Evolutionary conservation across 75 land plant species (phyloP), one percentile per base, ranked within the genome.

Genomic region (Pinus taeda): DNA sequence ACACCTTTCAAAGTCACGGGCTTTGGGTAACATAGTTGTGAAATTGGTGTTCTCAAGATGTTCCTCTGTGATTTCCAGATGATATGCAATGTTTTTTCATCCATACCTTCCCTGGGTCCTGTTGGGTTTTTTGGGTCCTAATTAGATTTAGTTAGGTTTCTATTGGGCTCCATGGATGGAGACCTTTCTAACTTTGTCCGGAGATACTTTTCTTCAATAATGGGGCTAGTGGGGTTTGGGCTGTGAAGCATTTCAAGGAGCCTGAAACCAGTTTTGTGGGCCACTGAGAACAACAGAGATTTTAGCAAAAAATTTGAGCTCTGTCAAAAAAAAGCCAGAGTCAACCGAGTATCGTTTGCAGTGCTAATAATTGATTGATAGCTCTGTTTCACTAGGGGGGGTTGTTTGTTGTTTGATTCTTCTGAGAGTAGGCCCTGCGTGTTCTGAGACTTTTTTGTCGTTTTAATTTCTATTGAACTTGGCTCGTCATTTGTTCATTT

Each of bases 161-260:
- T 18, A 20, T 39, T 69, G 71, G 71, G 42, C 42, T 69, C 71
- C 71, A 69, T 30, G 71, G 71, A 37, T 42, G 53, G 42, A 14
- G 39, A 69, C 71, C 71, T 69, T 69, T 69, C 42, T 15, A 7
- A 39, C 24, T 69, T 69, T 39, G 13, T 39, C 49, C 49, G 20
- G 20, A 69, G 71, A 69, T 69, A 4, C 53, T 69, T 69, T 69
- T 69, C 71, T 69, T 69, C 71, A 69, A 69, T 69, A 69, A 69
- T 69, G 71, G 71, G 49, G 42, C 39, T 36, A 39, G 53, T 69
- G 71, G 71, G 53, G 21, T 69, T 69, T 69, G 53, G 53, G 71
- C 11, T 69, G 53, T 39, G 71, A 69, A 39, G 71, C 71, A 69
- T 69, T 69, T 69, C 21, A 36, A 69, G n/a, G n/a, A n/a, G n/a